phyloP scores from a whole-genome alignment of 2,329 filamentous ascomycete species.

The Teratosphaeriaceae sp. region DNA sequence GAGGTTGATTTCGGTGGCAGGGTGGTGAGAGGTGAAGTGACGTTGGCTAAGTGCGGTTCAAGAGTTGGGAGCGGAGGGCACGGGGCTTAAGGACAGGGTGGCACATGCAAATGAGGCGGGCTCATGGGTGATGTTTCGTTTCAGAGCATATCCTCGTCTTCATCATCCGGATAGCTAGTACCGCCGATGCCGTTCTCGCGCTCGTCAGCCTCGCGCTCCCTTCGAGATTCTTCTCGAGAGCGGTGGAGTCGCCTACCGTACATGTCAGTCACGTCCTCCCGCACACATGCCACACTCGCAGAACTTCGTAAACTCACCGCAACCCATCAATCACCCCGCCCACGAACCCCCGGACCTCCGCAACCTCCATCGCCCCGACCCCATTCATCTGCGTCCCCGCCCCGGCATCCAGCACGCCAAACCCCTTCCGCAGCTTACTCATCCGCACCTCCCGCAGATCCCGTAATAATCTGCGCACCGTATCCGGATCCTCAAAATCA shows the following conservation, averaged over 20 bases:
- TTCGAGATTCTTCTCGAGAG: slow-evolving; percentile 67
- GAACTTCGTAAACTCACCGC: slow-evolving; percentile 37
- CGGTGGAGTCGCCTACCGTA: slow-evolving; percentile 64
- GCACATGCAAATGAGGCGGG: not conserved
- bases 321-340: slow-evolving; percentile 81
- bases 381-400: slow-evolving; percentile 70
- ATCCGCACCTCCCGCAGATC: slow-evolving; percentile 83
- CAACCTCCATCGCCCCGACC: slow-evolving; percentile 88
- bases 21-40: too few species aligned
- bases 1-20: too few species aligned
- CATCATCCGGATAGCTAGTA: slow-evolving; percentile 44
- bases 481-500: slow-evolving; percentile 68
- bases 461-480: slow-evolving; percentile 66
- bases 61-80: too few species aligned
- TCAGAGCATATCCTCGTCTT: slow-evolving; percentile 56
- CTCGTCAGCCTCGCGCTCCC: slow-evolving; percentile 71
- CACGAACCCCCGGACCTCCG: slow-evolving; percentile 79
- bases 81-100: too few species aligned
- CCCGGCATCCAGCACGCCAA: slow-evolving; percentile 63
- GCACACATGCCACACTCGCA: not conserved
- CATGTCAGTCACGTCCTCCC: not conserved
- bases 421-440: slow-evolving; percentile 76
- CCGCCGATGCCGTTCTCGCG: slow-evolving; percentile 41
- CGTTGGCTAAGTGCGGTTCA: too few species aligned
- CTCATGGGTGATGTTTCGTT: not conserved